Evolutionary conservation across 768 basidiomycete genomes (phyloP).

Genomic region (Wakefieldia striispora): DNA sequence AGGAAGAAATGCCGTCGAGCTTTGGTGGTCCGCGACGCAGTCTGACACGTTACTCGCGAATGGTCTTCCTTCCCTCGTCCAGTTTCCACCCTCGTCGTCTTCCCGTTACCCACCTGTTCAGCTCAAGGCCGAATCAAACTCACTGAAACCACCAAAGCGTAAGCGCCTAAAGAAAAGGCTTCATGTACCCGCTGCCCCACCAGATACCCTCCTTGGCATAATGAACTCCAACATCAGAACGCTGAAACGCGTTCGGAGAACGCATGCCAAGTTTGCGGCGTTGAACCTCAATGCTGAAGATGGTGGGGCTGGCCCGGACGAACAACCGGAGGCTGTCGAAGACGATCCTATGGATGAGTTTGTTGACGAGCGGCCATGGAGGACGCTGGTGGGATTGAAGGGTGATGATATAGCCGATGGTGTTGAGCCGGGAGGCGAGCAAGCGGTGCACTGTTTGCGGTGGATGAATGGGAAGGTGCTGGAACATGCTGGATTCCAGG

Average conservation of each 20-base stretch:
- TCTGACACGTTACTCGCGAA: slow-evolving; percentile 60
- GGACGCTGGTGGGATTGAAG: slow-evolving; percentile 20
- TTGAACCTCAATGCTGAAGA: slow-evolving; percentile 41
- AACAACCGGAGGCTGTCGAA: slow-evolving; percentile 33
- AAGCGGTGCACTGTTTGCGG: slow-evolving; percentile 60
- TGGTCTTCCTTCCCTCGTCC: slow-evolving; percentile 56
- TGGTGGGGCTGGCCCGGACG: slow-evolving; percentile 35
- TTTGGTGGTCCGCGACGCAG: slow-evolving; percentile 77
- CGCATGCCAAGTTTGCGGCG: slow-evolving; percentile 68
- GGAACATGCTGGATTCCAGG: slow-evolving; percentile 92
- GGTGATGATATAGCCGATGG: slow-evolving; percentile 14
- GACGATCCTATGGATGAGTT: slow-evolving; percentile 27
- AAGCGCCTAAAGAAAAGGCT: slow-evolving; percentile 25
- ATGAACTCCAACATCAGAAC: slow-evolving; percentile 81
- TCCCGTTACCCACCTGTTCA: slow-evolving; percentile 3
- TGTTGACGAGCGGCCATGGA: slow-evolving; percentile 67
- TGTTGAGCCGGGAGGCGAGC: slow-evolving; percentile 58
- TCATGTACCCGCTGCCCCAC: slow-evolving; percentile 19
- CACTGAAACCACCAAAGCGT: slow-evolving; percentile 13
- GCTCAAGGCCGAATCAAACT: slow-evolving; percentile 12
- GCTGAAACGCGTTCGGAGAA: slow-evolving; percentile 68
- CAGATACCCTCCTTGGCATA: slow-evolving; percentile 54
- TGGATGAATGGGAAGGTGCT: slow-evolving; percentile 77
- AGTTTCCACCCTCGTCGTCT: slow-evolving; percentile 24
- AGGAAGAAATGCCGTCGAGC: slow-evolving; percentile 44